Conservation (phyloP, 257 asterid species). For the Pogostemon cablin region DNA sequence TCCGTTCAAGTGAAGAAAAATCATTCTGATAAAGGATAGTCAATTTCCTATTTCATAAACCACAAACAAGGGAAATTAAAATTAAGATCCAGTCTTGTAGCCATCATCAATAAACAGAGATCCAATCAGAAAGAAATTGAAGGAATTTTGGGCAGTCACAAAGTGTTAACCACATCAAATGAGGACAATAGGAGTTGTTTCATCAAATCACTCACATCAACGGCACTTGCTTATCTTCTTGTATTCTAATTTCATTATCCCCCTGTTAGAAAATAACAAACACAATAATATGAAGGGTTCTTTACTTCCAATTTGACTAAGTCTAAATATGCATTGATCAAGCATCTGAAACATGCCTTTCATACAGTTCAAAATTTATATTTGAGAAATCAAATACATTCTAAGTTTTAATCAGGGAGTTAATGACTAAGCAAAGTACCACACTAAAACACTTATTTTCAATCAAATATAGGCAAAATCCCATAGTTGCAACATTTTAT, state of each 20-base stretch:
- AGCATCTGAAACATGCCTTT: background rate
- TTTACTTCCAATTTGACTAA: background rate
- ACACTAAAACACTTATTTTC: constrained; percentile 25
- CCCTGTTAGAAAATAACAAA: background rate
- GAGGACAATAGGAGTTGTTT: too few species aligned
- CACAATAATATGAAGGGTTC: background rate
- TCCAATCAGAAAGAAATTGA: too few species aligned
- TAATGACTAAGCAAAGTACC: constrained; percentile 20
- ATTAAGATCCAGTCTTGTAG: too few species aligned
- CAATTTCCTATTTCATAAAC: too few species aligned
- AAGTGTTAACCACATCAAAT: too few species aligned
- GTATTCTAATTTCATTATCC: background rate
- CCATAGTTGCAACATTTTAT: constrained; percentile 26
- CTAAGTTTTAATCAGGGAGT: constrained; percentile 31
- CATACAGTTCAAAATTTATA: constrained; percentile 35
- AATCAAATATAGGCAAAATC: constrained; percentile 33
- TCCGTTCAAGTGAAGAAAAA: too few species aligned
- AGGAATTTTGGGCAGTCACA: too few species aligned
- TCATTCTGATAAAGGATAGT: too few species aligned
- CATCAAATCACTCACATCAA: too few species aligned
- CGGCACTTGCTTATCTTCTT: background rate
- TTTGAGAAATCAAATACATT: constrained; percentile 35
- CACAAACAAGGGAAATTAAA: too few species aligned
- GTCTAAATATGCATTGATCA: background rate
- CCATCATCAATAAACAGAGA: too few species aligned